Conservation (phyloP, 495 filamentous ascomycete species). For the Staphylotrichum tortipilum region DNA sequence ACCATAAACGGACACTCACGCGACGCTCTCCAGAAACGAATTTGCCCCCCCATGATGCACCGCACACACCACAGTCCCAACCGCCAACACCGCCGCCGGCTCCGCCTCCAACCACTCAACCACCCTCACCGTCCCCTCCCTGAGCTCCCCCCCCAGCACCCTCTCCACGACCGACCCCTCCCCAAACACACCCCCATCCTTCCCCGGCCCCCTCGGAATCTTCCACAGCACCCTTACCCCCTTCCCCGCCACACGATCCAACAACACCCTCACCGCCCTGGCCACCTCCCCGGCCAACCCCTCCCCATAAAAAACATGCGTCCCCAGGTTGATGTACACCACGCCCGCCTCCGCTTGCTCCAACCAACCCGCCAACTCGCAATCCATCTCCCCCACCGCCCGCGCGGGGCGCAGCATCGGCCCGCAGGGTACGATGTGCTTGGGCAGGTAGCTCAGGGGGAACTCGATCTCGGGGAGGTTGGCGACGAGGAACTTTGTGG, state of each 20-base stretch:
- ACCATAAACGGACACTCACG: no score
- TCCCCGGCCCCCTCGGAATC: conserved; percentile 16
- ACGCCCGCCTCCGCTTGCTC: conserved; percentile 7
- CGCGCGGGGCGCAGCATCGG: conserved; percentile 38
- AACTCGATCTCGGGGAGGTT: conserved; percentile 23
- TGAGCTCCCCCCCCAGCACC: neutral
- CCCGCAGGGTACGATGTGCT: conserved; percentile 41
- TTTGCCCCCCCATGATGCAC: conserved; percentile 41
- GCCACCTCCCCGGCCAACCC: conserved; percentile 25
- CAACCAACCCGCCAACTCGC: conserved; percentile 31
- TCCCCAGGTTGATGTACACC: conserved; percentile 36
- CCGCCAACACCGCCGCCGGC: conserved; percentile 28
- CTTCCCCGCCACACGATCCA: conserved; percentile 12
- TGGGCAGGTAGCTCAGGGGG: conserved; percentile 27
- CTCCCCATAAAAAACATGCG: conserved; percentile 16
- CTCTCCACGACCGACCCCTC: conserved; percentile 25
- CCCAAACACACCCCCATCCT: neutral
- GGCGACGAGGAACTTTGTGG: conserved; percentile 17
- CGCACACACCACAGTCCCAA: conserved; percentile 28
- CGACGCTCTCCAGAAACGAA: conserved; percentile 26
- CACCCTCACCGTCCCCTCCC: neutral
- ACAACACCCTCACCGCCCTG: conserved; percentile 23
- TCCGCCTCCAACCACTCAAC: conserved; percentile 23
- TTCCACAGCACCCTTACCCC: conserved; percentile 40
- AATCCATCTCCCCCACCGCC: conserved; percentile 23